Percentiles rank a stretch among this genome's conserved stretches.
Evolutionary conservation across 768 basidiomycete species (phyloP).

Genomic region (Leccinum arenicola): DNA sequence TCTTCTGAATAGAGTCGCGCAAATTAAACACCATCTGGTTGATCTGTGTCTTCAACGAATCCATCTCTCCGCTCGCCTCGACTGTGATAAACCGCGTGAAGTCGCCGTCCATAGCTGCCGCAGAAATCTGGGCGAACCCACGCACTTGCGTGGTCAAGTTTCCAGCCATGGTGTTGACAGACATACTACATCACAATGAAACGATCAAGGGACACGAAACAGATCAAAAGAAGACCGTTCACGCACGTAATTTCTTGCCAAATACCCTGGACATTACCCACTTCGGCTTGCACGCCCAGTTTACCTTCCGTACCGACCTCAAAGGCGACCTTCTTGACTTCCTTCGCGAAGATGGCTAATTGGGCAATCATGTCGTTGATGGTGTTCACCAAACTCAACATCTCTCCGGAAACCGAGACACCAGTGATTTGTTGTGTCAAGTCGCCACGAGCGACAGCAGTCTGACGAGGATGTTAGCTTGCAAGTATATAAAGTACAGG

Average conservation of each 20-base stretch:
- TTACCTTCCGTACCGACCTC: conserved; percentile 99
- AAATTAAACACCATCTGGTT: conserved; percentile 99
- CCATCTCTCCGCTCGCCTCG: conserved; percentile 98
- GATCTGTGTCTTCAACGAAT: conserved; percentile 97
- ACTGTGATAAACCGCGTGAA: conserved; percentile 99
- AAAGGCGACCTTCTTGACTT: conserved; percentile 92
- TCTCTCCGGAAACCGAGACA: conserved; percentile 92
- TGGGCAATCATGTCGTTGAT: conserved; percentile 89
- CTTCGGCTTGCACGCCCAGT: conserved; percentile 94
- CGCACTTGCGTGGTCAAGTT: conserved; percentile 98
- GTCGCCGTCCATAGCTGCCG: conserved; percentile 98
- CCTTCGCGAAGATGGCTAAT: conserved; percentile 65
- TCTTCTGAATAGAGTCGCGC: conserved; percentile 96
- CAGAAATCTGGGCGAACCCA: conserved; percentile 98
- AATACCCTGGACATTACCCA: conserved; percentile 94
- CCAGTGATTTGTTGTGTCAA: conserved; percentile 91
- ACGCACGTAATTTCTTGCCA: conserved; percentile 98
- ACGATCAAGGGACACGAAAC: not conserved
- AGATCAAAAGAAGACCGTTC: not conserved
- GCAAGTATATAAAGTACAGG: not conserved
- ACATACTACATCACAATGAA: conserved; percentile 51
- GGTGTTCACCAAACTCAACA: conserved; percentile 92
- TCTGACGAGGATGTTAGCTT: conserved; percentile 38
- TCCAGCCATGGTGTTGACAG: conserved; percentile 97
- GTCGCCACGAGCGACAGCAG: conserved; percentile 92